phyloP scores from a whole-genome alignment of 73 alveolate genomes.

The Paramecium sexaurelia region DNA sequence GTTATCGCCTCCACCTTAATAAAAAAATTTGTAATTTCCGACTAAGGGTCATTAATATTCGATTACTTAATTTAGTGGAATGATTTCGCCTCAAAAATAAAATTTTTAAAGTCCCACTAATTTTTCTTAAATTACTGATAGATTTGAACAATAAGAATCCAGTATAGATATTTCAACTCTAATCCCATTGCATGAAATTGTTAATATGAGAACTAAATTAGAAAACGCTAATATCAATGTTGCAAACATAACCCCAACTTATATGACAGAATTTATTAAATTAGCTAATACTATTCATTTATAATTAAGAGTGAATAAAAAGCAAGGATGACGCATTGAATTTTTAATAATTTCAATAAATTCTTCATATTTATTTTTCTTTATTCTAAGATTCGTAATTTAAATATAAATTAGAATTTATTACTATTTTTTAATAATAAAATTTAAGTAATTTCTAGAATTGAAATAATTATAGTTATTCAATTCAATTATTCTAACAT shows the following conservation, averaged over 20 bases:
- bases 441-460: too few relatives aligned
- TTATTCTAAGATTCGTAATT: background rate
- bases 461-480: background rate
- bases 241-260: background rate
- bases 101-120: background rate
- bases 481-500: background rate
- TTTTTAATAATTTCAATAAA: background rate
- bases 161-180: background rate
- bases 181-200: conserved; percentile 39
- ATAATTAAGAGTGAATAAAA: background rate
- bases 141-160: background rate
- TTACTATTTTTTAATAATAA: too few relatives aligned
- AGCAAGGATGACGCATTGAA: background rate
- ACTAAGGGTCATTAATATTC: background rate
- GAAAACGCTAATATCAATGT: conserved; percentile 18
- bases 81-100: background rate
- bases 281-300: background rate
- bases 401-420: too few relatives aligned
- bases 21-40: background rate
- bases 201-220: background rate
- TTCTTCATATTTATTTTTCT: background rate
- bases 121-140: background rate
- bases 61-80: background rate
- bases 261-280: background rate
- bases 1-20: background rate